A percentile compares a stretch with the other conserved stretches of the same genome.
phyloP scores from a whole-genome alignment of 139 green algal genomes.

The Limnomonas spitsbergensis region DNA sequence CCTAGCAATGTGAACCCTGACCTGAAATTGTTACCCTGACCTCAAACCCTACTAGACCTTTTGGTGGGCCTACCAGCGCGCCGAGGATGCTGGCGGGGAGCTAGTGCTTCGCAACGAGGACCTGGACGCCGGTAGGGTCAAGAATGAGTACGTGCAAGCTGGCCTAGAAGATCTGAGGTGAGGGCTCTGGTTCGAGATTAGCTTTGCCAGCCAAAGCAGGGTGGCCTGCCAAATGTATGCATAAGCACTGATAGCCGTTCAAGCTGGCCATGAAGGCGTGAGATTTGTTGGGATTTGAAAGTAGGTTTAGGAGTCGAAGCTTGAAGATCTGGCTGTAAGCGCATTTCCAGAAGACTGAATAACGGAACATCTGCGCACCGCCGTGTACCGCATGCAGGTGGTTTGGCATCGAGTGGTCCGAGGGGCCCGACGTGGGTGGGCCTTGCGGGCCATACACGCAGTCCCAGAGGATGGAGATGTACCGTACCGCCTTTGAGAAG shows the following conservation, averaged over 20 bases:
- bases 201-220: not conserved
- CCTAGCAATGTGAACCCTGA: too few species aligned
- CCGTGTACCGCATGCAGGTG: conserved; percentile 50
- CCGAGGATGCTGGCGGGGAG: conserved; percentile 63
- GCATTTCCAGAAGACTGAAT: too few species aligned
- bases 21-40: too few species aligned
- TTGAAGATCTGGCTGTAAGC: too few species aligned
- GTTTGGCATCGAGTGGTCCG: conserved; percentile 85
- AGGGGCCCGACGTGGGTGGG: conserved; percentile 78
- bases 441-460: conserved; percentile 79
- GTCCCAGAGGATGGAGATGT: conserved; percentile 76
- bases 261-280: too few species aligned
- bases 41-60: conserved; percentile 73
- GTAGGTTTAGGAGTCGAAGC: too few species aligned
- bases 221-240: too few species aligned
- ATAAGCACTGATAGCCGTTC: too few species aligned
- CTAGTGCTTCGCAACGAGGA: conserved; percentile 84
- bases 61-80: conserved; percentile 87
- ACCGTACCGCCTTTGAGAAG: conserved; percentile 48
- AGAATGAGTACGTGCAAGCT: conserved; percentile 67
- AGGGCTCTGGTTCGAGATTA: too few species aligned
- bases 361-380: too few species aligned
- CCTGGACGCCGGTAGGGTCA: conserved; percentile 79
- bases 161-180: not conserved
- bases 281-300: too few species aligned